Base-by-base conservation (phyloP, 345 rosid species). In the Acer yangbiense region DNA sequence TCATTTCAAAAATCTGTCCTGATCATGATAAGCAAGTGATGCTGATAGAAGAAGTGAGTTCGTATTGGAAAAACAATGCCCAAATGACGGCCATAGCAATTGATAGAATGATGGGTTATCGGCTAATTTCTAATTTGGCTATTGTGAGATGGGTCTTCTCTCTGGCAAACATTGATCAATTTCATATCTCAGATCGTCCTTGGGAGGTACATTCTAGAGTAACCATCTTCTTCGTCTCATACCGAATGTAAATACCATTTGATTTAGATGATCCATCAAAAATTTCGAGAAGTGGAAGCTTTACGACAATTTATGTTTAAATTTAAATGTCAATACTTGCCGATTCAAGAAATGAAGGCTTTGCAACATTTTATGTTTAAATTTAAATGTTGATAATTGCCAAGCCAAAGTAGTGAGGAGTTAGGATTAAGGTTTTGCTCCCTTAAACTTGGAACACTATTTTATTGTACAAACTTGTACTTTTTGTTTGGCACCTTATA, bases 31-130 rank as follows among this genome's bases (percentile, higher is more conserved):
- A 88, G 72, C 99, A 96, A 79, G 85, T 84, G 65, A 76, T 88
- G 87, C 86, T 96, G 68, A 86, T 96, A 76, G 86, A 89, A 77
- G 98, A 96, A 88, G 88, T 96, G 78, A 85, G 92, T 80, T 87
- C 87, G 14, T 94, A 90, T 71, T 96, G 98, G 99, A 89, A 88
- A 89, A 89, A 88, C 84, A 91, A 89, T 82, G 80, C 80, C 25
- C 99, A 96, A 77, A 96, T 91, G 95, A 90, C 95, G 12, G 97
- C 95, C 12, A 83, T 96, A 74, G 84, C 97, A 66, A 89, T 96
- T 74, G 99, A 96, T 85, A 88, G 99, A 86, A 94, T 96, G 99
- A 96, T 96, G 99, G 97, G 99, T 64, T 96, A 96, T 85, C 89
- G 97, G 76, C 95, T 96, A 35, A 84, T 96, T 70, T 96, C 99